Percentiles rank a stretch among this genome's conserved stretches.
These are phyloP conservation scores for Stagonosporopsis rhizophila DNA, from an alignment of 2,329 filamentous ascomycete genomes.

Conservation along the genomic window DNA sequence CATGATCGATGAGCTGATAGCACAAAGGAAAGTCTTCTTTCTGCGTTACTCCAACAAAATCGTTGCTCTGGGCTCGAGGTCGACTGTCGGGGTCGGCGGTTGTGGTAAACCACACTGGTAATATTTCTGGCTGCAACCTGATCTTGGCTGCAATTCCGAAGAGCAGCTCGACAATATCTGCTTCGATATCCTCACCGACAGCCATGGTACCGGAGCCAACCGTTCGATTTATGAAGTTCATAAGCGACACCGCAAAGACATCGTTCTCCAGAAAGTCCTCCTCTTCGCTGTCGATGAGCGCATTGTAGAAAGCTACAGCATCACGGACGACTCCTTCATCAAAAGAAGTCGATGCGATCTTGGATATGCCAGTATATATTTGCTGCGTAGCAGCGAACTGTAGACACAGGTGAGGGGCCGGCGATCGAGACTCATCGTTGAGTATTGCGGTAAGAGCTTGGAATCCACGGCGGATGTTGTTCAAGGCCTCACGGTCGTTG, in stretches of 20 bases:
- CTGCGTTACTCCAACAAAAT: constrained; percentile 84
- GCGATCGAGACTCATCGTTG: constrained; percentile 85
- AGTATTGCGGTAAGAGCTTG: constrained; percentile 71
- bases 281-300: constrained; percentile 93
- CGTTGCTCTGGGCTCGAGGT: constrained; percentile 62
- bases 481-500: constrained; percentile 59
- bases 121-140: constrained; percentile 81
- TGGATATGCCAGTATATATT: constrained; percentile 86
- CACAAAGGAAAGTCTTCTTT: constrained; percentile 94
- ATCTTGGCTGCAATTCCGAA: constrained; percentile 99
- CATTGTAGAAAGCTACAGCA: constrained; percentile 85
- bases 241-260: constrained; percentile 84
- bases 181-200: constrained; percentile 82
- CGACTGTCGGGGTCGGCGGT: constrained; percentile 50
- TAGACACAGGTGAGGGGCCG: constrained; percentile 90
- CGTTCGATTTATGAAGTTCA: constrained; percentile 82
- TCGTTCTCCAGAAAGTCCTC: constrained; percentile 91
- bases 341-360: constrained; percentile 84
- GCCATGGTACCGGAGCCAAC: constrained; percentile 75
- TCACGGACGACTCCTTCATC: constrained; percentile 87
- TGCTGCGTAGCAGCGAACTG: constrained; percentile 84
- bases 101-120: constrained; percentile 85
- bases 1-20: constrained; percentile 94
- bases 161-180: constrained; percentile 86
- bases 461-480: constrained; percentile 60